These are phyloP conservation scores for Lolium multiflorum DNA, from an alignment of 176 grass and related monocot genomes.

Conservation along the genomic window DNA sequence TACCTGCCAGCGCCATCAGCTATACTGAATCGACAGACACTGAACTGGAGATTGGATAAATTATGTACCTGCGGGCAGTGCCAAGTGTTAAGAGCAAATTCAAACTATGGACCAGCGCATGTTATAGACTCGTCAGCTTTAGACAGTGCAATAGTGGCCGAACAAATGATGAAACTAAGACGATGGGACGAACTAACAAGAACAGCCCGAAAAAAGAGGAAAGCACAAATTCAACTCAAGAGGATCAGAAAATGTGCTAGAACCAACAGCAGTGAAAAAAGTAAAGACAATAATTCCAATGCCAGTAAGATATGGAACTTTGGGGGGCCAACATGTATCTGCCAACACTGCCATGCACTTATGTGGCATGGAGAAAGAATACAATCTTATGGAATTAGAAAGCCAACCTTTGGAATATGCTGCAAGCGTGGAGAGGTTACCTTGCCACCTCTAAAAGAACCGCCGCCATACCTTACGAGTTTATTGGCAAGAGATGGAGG, in stretches of 20 bases:
- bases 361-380: slow-evolving; percentile 40
- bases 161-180: background rate
- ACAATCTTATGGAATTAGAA: background rate
- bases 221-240: slow-evolving; percentile 8
- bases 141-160: background rate
- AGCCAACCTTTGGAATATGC: background rate
- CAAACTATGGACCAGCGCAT: background rate
- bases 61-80: background rate
- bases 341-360: slow-evolving; percentile 30
- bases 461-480: slow-evolving; percentile 27
- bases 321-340: slow-evolving; percentile 36
- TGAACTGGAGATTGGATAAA: slow-evolving; percentile 8
- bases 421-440: slow-evolving; percentile 23
- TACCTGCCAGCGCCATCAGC: background rate
- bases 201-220: background rate
- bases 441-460: slow-evolving; percentile 32
- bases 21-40: slow-evolving; percentile 5
- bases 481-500: slow-evolving; percentile 20
- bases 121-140: slow-evolving; percentile 14
- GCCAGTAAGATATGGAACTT: slow-evolving; percentile 38
- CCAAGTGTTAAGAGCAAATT: slow-evolving; percentile 14
- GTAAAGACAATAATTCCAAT: background rate
- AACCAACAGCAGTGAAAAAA: background rate
- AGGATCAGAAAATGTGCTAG: slow-evolving; percentile 4
- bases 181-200: slow-evolving; percentile 4